Evolutionary conservation across 176 grass and related monocot genomes (phyloP).

Genomic region (Tuctoria greenei): DNA sequence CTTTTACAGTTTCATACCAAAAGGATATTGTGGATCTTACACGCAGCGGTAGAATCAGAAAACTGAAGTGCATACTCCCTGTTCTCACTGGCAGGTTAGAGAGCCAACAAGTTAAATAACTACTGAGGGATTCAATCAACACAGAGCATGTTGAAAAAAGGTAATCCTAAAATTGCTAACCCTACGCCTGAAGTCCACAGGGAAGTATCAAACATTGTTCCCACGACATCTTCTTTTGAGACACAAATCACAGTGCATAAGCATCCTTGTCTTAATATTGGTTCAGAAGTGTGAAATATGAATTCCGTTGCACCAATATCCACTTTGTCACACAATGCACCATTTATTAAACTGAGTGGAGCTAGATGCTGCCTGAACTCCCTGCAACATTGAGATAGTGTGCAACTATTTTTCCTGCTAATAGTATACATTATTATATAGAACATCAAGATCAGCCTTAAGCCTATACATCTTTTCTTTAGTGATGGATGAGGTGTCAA

Average conservation of each 20-base stretch:
- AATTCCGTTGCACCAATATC: neutral
- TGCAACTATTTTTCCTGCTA: neutral
- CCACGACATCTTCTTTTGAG: neutral
- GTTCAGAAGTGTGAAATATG: neutral
- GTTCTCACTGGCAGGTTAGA: constrained; percentile 3
- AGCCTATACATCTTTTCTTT: too few relatives aligned
- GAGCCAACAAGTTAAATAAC: neutral
- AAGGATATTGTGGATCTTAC: neutral
- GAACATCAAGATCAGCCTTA: too few relatives aligned
- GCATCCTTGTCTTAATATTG: neutral
- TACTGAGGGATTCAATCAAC: constrained; percentile 2
- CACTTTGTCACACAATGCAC: neutral
- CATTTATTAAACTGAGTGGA: neutral
- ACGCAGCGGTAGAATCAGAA: neutral
- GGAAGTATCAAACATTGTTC: neutral
- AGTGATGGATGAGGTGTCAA: too few relatives aligned
- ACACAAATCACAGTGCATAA: neutral
- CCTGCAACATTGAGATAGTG: neutral
- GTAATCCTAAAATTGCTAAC: neutral
- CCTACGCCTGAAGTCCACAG: neutral
- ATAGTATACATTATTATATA: neutral
- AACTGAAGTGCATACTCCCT: neutral
- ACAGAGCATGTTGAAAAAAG: neutral
- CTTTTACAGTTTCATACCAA: neutral
- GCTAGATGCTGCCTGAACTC: neutral